Evolutionary conservation across 352 stramenopile species (phyloP), one percentile per base, ranked within the genome.

Genomic region (Phytophthora meadii): DNA sequence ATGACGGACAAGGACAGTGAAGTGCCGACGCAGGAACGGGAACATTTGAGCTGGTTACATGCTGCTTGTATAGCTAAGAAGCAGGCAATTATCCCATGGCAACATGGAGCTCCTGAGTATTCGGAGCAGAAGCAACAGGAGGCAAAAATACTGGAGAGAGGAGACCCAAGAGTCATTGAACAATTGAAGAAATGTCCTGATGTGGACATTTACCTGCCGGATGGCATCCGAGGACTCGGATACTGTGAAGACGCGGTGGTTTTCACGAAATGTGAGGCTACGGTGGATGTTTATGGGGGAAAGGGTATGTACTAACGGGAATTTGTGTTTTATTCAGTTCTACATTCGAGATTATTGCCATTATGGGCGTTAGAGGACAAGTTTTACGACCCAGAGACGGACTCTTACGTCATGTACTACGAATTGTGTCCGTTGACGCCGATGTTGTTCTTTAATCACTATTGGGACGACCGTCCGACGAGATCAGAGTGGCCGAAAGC

Each of bases 401-500:
- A 65, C 17, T 42, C 27, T 2, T 40, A 41, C 11, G 57, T 73
- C 58, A 74, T 68, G 48, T 89, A 90, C 68, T 76, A 82, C 54
- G 77, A 90, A 2, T 45, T 87, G 39, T 87, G 78, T 45, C 78
- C 76, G 9, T 46, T 44, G 11, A 85, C 69, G 9, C 67, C 73
- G 0, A 53, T 85, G 56, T 9, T 87, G 11, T 81, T 87, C 28
- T 68, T 87, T 36, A 87, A 87, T 50, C 78, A 84, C 19, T 82
- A 87, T 39, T 87, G 78, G 78, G 57, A 82, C 46, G 54, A 30
- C 0, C 39, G 68, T 0, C 54, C 48, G 11, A 44, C 59, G 4
- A 28, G 25, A 12, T 42, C 54, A 1, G 45, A 60, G 1, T 80
- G 71, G 61, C 70, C 65, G 5, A n/a, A 32, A 12, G 28, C 45